Percentiles rank a stretch among this genome's conserved stretches.
Conservation (phyloP, 345 rosid genomes). For the Eucalyptus melliodora region DNA sequence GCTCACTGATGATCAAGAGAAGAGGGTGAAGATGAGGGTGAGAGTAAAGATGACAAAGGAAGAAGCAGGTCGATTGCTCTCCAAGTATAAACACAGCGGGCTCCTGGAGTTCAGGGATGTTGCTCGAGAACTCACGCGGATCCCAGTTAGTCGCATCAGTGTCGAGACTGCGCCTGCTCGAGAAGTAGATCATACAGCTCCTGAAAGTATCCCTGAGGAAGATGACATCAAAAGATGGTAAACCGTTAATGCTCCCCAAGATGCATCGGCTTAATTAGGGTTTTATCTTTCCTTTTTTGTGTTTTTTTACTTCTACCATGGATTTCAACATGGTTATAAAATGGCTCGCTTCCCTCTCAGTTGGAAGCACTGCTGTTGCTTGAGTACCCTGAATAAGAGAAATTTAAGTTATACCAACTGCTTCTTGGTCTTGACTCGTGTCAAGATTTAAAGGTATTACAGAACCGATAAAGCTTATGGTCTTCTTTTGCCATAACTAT, state of each 20-base stretch:
- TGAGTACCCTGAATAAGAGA: not conserved
- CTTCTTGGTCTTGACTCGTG: not conserved
- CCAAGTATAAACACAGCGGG: conserved; percentile 35
- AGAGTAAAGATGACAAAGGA: conserved; percentile 57
- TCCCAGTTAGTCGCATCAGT: conserved; percentile 21
- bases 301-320: not conserved
- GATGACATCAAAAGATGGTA: not conserved
- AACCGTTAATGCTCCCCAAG: not conserved
- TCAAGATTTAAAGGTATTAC: not conserved
- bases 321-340: not conserved
- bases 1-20: not conserved
- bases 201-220: conserved; percentile 11
- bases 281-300: not conserved
- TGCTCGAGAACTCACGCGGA: conserved; percentile 17
- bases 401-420: not conserved
- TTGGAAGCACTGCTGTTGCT: not conserved
- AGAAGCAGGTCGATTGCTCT: conserved; percentile 34
- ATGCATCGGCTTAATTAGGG: not conserved
- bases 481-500: not conserved
- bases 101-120: conserved; percentile 38
- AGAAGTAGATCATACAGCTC: not conserved
- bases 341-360: not conserved
- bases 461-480: not conserved
- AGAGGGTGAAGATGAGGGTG: conserved; percentile 20
- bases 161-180: not conserved